These are phyloP conservation scores for Brachypodium distachyon DNA, from an alignment of 202 grass and related monocot species.

Conservation along the genomic window DNA sequence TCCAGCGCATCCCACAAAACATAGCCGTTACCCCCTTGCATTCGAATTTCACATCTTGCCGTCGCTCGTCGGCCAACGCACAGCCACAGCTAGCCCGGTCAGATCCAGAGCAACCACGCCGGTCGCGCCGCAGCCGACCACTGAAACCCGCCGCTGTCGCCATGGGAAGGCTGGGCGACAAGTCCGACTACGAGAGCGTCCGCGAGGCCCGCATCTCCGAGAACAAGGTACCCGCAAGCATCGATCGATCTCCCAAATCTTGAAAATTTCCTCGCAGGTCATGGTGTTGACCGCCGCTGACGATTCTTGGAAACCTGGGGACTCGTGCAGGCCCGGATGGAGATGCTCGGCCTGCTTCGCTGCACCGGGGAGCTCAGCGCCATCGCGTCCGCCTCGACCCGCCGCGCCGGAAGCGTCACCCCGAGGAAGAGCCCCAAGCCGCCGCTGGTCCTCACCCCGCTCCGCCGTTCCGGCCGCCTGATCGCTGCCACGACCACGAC, in stretches of 20 bases:
- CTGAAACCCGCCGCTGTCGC: neutral
- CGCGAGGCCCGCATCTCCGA: conserved; percentile 67
- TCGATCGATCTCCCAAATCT: neutral
- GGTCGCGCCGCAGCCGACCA: neutral
- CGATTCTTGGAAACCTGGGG: neutral
- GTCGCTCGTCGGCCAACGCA: neutral
- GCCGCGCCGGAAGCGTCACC: conserved; percentile 9
- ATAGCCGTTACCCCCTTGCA: neutral
- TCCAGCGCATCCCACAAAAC: no score
- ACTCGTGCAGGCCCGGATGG: conserved; percentile 56
- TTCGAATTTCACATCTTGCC: conserved; percentile 7
- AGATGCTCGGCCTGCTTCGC: conserved; percentile 57
- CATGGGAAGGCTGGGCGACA: conserved; percentile 40
- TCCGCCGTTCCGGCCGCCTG: conserved; percentile 67
- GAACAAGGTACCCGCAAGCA: conserved; percentile 49
- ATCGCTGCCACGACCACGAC: neutral
- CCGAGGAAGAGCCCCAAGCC: conserved; percentile 23
- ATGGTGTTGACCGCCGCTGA: neutral
- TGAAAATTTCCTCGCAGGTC: neutral
- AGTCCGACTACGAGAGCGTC: conserved; percentile 56
- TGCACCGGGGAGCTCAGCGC: conserved; percentile 44
- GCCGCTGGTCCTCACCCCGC: conserved; percentile 34
- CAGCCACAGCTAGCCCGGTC: neutral
- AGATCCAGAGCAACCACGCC: neutral
- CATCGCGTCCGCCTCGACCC: conserved; percentile 22